Percentiles rank a stretch among this genome's conserved stretches.
phyloP scores from a whole-genome alignment of 2,329 filamentous ascomycete genomes.

The Penicillium crustosum region DNA sequence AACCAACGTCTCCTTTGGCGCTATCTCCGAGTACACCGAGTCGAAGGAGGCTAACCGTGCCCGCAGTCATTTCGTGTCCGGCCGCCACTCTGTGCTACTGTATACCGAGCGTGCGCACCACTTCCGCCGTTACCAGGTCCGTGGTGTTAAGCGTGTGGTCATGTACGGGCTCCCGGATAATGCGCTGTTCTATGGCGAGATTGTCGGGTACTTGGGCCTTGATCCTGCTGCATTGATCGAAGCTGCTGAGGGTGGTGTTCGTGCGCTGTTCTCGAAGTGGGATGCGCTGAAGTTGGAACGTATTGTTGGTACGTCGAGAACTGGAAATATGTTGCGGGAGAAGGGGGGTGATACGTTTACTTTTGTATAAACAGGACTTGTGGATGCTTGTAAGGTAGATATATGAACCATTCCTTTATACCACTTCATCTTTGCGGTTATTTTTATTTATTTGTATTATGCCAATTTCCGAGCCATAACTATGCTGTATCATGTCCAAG shows the following conservation, averaged over 20 bases:
- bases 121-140: slow-evolving; percentile 82
- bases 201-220: slow-evolving; percentile 43
- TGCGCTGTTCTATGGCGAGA: slow-evolving; percentile 53
- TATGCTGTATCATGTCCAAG: neutral
- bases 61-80: slow-evolving; percentile 80
- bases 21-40: slow-evolving; percentile 84
- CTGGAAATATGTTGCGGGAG: slow-evolving; percentile 80
- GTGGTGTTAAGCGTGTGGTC: slow-evolving; percentile 78
- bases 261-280: slow-evolving; percentile 77
- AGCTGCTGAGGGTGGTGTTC: slow-evolving; percentile 56
- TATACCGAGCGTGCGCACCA: slow-evolving; percentile 98
- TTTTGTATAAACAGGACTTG: slow-evolving; percentile 65
- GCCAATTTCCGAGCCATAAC: neutral
- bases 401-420: neutral
- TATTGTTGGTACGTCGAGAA: slow-evolving; percentile 76
- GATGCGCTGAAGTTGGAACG: slow-evolving; percentile 87
- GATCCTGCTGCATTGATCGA: slow-evolving; percentile 53
- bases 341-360: slow-evolving; percentile 87
- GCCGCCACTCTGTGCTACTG: slow-evolving; percentile 76
- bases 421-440: neutral
- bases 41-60: slow-evolving; percentile 77
- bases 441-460: neutral
- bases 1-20: slow-evolving; percentile 67
- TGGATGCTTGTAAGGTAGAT: neutral
- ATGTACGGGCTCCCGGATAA: slow-evolving; percentile 93